Conservation (phyloP, 1,139 yeast species). For the Pichia sp. region DNA sequence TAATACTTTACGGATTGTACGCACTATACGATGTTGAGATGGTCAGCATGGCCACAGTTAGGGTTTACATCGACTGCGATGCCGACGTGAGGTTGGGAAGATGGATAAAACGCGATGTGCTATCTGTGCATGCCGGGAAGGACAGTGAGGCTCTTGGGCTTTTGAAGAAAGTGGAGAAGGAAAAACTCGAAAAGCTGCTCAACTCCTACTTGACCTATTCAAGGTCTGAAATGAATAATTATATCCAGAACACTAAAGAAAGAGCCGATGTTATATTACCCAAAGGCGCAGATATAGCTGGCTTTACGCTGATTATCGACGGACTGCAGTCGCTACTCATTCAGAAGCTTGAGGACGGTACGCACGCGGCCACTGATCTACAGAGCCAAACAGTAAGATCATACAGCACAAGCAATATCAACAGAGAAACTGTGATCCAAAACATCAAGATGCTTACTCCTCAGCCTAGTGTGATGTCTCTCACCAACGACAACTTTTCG, state of each 20-base stretch:
- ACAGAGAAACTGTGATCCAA: conserved; percentile 16
- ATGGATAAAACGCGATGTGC: conserved; percentile 44
- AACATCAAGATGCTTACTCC: conserved; percentile 14
- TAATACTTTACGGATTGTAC: conserved; percentile 73
- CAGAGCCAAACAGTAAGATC: conserved; percentile 2
- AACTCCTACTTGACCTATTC: conserved; percentile 58
- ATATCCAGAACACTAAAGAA: conserved; percentile 70
- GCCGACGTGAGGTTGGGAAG: conserved; percentile 78
- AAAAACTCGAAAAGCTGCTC: conserved; percentile 46
- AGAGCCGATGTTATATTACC: conserved; percentile 82
- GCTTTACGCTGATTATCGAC: conserved; percentile 67
- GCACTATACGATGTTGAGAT: conserved; percentile 65
- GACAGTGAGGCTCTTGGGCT: not conserved
- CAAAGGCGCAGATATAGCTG: conserved; percentile 60
- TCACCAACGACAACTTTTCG: conserved; percentile 27
- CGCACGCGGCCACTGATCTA: conserved; percentile 7
- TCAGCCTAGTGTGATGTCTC: conserved; percentile 27
- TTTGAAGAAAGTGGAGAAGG: conserved; percentile 15
- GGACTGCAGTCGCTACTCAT: conserved; percentile 51
- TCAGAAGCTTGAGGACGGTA: conserved; percentile 8
- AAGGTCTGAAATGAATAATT: conserved; percentile 74
- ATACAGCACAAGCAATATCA: conserved; percentile 8
- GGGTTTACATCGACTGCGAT: conserved; percentile 80
- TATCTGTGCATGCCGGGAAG: conserved; percentile 8
- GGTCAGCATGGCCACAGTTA: conserved; percentile 56